Conservation (phyloP, 345 rosid species). For the Ricinus communis region DNA sequence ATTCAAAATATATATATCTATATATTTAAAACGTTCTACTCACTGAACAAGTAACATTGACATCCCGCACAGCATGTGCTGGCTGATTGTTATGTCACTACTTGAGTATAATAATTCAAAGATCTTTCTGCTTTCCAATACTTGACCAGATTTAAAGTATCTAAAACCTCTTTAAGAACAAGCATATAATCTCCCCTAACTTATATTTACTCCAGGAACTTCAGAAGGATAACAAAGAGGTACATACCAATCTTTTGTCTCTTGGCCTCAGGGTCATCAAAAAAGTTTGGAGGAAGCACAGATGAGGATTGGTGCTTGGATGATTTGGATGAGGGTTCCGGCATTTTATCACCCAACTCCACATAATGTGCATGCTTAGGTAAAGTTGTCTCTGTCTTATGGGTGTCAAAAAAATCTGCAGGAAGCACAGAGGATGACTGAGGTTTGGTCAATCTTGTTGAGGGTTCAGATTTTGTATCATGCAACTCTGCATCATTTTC, state of each 20-base stretch:
- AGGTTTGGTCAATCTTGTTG: slow-evolving; percentile 30
- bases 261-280: slow-evolving; percentile 43
- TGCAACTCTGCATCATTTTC: slow-evolving; percentile 15
- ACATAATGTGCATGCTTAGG: neutral
- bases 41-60: neutral
- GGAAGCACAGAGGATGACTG: slow-evolving; percentile 53
- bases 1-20: no score
- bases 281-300: slow-evolving; percentile 55
- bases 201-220: neutral
- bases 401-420: slow-evolving; percentile 50
- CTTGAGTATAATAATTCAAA: neutral
- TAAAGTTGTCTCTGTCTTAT: slow-evolving; percentile 18
- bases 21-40: no score
- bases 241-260: slow-evolving; percentile 39
- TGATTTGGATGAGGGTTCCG: slow-evolving; percentile 28
- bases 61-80: neutral
- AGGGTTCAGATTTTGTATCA: slow-evolving; percentile 27
- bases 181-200: neutral
- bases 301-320: slow-evolving; percentile 43
- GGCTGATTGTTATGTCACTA: neutral
- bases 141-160: neutral
- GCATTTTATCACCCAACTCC: slow-evolving; percentile 18
- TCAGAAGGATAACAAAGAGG: neutral
- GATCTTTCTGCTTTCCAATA: neutral
- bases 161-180: neutral